phyloP scores from a whole-genome alignment of 106 monocot species.

The Apostasia shenzhenica region DNA sequence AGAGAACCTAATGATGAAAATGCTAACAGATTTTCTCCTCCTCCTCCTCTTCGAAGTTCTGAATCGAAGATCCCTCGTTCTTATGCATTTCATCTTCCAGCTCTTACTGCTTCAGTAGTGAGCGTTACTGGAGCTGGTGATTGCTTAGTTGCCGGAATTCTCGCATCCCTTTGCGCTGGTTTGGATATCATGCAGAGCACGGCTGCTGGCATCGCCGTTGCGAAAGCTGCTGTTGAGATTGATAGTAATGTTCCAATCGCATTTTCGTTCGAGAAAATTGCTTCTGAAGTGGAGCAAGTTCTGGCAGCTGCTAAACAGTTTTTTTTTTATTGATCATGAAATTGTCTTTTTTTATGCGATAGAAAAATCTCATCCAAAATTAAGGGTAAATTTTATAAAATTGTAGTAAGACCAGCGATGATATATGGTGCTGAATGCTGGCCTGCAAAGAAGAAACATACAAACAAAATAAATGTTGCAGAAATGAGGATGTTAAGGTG shows the following conservation, averaged over 20 bases:
- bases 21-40: conserved; percentile 12
- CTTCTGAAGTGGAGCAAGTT: background rate
- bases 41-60: conserved; percentile 4
- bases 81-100: conserved; percentile 62
- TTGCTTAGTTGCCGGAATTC: conserved; percentile 78
- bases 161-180: conserved; percentile 57
- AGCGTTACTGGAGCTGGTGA: conserved; percentile 79
- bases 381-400: too few relatives aligned
- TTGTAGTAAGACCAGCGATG: too few relatives aligned
- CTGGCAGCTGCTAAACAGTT: background rate
- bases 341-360: too few relatives aligned
- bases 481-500: too few relatives aligned
- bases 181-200: conserved; percentile 53
- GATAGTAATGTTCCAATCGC: conserved; percentile 51
- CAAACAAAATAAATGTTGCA: too few relatives aligned
- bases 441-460: too few relatives aligned
- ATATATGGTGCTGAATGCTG: too few relatives aligned
- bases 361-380: too few relatives aligned
- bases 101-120: conserved; percentile 52
- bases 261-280: conserved; percentile 13
- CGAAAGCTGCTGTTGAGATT: conserved; percentile 67
- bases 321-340: background rate
- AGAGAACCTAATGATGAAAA: background rate
- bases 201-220: conserved; percentile 58
- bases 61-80: background rate